A percentile compares a stretch with the other conserved stretches of the same genome.
Evolutionary conservation across 495 filamentous ascomycete species (phyloP).

Genomic region (Echria macrotheca): DNA sequence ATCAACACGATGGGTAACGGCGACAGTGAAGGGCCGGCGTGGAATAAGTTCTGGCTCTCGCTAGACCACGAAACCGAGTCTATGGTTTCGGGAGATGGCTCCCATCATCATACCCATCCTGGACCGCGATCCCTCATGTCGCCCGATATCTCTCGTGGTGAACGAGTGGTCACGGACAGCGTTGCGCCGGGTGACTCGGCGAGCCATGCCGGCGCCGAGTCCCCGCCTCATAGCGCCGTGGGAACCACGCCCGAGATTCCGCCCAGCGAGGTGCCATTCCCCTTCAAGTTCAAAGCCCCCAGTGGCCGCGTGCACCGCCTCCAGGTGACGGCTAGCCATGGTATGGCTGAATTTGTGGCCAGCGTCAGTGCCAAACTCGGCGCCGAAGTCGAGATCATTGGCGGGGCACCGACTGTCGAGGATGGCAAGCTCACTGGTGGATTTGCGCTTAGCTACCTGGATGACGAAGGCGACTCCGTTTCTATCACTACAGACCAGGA

Average conservation of each 20-base stretch:
- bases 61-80: constrained; percentile 96
- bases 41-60: constrained; percentile 99
- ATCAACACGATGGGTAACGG: constrained; percentile 64
- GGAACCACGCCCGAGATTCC: constrained; percentile 36
- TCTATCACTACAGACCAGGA: constrained; percentile 96
- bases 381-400: constrained; percentile 77
- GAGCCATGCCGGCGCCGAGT: constrained; percentile 81
- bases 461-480: constrained; percentile 96
- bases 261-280: constrained; percentile 70
- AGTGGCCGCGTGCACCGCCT: constrained; percentile 91
- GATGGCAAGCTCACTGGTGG: constrained; percentile 77
- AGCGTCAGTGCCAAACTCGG: constrained; percentile 83
- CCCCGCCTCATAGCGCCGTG: constrained; percentile 60
- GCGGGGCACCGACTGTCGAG: constrained; percentile 67
- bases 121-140: constrained; percentile 58
- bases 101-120: constrained; percentile 45
- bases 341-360: constrained; percentile 73
- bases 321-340: constrained; percentile 73
- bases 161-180: constrained; percentile 56
- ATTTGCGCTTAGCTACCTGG: constrained; percentile 91
- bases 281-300: constrained; percentile 99
- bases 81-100: constrained; percentile 83
- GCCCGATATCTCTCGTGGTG: constrained; percentile 61
- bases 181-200: constrained; percentile 91
- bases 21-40: constrained; percentile 91